These are phyloP conservation scores for Yarrowia osloensis DNA, from an alignment of 805 yeast species.

Conservation along the genomic window DNA sequence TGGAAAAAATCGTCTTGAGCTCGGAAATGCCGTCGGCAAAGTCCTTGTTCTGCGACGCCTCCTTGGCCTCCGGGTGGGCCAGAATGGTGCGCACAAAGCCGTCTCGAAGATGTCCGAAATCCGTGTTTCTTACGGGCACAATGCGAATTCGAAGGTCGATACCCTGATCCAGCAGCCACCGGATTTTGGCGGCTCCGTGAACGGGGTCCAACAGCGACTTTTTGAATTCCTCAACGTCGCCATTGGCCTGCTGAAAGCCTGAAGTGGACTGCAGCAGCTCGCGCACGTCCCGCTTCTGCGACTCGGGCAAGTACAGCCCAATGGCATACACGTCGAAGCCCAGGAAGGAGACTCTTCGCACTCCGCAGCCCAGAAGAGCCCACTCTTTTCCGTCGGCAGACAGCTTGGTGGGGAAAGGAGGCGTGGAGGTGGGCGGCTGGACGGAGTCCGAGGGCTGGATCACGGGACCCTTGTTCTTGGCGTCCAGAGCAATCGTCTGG, in stretches of 20 bases:
- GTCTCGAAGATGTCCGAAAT: slow-evolving; percentile 84
- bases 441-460: slow-evolving; percentile 22
- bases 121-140: slow-evolving; percentile 87
- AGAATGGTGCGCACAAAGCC: slow-evolving; percentile 81
- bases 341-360: slow-evolving; percentile 79
- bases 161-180: slow-evolving; percentile 58
- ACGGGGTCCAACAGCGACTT: slow-evolving; percentile 48
- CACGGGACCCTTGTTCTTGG: not conserved
- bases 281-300: slow-evolving; percentile 47
- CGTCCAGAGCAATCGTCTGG: slow-evolving; percentile 8
- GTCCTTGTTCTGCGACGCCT: slow-evolving; percentile 45
- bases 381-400: slow-evolving; percentile 44
- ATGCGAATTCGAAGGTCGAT: slow-evolving; percentile 71
- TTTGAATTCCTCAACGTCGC: slow-evolving; percentile 31
- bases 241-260: slow-evolving; percentile 19
- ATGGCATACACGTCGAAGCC: slow-evolving; percentile 82
- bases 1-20: slow-evolving; percentile 60
- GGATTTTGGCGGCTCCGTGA: slow-evolving; percentile 55
- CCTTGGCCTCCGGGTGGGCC: slow-evolving; percentile 62
- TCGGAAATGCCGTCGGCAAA: slow-evolving; percentile 68
- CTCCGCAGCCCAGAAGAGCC: slow-evolving; percentile 74
- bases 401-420: slow-evolving; percentile 42
- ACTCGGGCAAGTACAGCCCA: slow-evolving; percentile 73
- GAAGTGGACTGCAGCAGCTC: slow-evolving; percentile 33
- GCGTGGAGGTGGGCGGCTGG: slow-evolving; percentile 43